Base-by-base conservation (phyloP, 208 protist genomes). In the Porcisia hertigi region DNA sequence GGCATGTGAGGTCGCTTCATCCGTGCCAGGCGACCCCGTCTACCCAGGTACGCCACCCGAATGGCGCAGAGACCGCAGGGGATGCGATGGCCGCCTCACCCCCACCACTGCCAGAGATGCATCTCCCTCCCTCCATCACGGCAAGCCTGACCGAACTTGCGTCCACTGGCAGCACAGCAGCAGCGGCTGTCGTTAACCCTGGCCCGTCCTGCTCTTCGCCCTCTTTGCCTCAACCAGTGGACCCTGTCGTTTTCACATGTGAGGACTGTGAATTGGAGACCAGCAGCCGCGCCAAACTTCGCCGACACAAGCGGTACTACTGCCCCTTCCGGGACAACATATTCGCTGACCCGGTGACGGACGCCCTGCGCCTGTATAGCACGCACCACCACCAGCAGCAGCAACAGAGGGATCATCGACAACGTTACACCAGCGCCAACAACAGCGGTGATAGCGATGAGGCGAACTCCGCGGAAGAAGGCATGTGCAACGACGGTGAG, bases 251-350 rank as follows among this genome's bases (percentile, higher is more conserved):
- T 18, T 84, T 81, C 73, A 76, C 70, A 34, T 96, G 92, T 66
- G 80, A 84, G 20, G 85, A 92, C 64, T 96, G 92, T 60, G 92
- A 93, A 74, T 73, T 92, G 69, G 89, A 94, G 75, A 75, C 95
- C 36, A 79, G 83, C 66, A 90, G 79, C 57, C 75, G 74, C n/a
- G 39, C 81, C 20, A 90, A 91, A 58, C 82, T 96, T 34, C 83
- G 71, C 14, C 92, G 92, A 1, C 92, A 96, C 65, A 66, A 81
- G 73, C 72, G 73, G 25, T 94, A 91, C 76, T 92, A 88, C 79
- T 96, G 92, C 54, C 92, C 92, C 23, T 96, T 96, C 69, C 83
- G 92, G 25, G 87, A 94, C 16, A 84, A 92, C 73, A 85, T 85
- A n/a, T 92, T 87, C 62, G 73, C 81, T 2, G 80, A 93, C 59